These are phyloP conservation scores for Berberis vulgaris DNA, from an alignment of 164 flowering plant species.

Conservation along the genomic window DNA sequence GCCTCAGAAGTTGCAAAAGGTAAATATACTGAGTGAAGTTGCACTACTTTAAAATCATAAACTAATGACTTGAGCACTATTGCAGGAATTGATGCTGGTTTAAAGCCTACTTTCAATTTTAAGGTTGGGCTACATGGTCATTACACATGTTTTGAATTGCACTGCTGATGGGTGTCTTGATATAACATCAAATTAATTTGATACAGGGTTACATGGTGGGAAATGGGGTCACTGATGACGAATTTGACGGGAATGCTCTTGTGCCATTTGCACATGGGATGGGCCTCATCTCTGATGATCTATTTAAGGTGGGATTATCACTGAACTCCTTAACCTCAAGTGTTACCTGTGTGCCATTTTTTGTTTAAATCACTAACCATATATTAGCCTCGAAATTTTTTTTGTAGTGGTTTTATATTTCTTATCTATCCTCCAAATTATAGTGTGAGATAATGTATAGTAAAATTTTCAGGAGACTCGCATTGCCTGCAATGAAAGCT, in stretches of 20 bases:
- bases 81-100: conserved; percentile 57
- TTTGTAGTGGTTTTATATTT: not conserved
- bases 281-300: conserved; percentile 77
- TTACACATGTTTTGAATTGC: not conserved
- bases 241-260: conserved; percentile 76
- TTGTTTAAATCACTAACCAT: not conserved
- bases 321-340: not conserved
- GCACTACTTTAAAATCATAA: conserved; percentile 3
- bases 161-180: not conserved
- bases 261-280: conserved; percentile 94
- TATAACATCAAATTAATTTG: conserved; percentile 3
- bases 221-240: conserved; percentile 67
- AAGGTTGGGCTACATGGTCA: conserved; percentile 33
- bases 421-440: too few species aligned
- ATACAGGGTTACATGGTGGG: conserved; percentile 82
- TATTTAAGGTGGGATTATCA: conserved; percentile 46
- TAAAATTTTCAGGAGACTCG: conserved; percentile 32
- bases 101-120: conserved; percentile 58
- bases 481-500: conserved; percentile 48
- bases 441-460: not conserved
- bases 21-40: conserved; percentile 13
- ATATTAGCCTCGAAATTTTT: not conserved
- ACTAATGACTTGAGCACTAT: conserved; percentile 7
- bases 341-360: conserved; percentile 4
- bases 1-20: conserved; percentile 70